Evolutionary conservation across 2,329 filamentous ascomycete genomes (phyloP).

Genomic region (Arthrobotrys entomopaga): DNA sequence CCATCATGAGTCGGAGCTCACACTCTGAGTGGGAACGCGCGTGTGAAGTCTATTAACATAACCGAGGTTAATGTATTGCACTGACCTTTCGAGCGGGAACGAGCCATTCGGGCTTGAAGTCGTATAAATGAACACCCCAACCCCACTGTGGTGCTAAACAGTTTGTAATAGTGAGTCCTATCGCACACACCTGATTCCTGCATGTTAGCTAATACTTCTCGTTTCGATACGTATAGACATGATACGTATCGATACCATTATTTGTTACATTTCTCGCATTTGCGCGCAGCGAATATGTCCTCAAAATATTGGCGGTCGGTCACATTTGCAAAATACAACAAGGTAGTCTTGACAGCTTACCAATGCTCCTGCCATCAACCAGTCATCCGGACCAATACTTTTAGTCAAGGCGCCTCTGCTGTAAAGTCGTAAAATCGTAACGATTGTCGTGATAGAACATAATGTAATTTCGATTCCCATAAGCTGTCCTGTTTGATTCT

Average conservation of each 20-base stretch:
- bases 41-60: conserved; percentile 9
- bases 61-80: conserved; percentile 39
- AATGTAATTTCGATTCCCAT: conserved; percentile 62
- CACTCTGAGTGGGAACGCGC: no score
- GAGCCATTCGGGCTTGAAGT: conserved; percentile 48
- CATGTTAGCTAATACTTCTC: conserved; percentile 15
- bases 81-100: conserved; percentile 52
- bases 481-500: conserved; percentile 62
- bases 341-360: conserved; percentile 59
- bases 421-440: conserved; percentile 62
- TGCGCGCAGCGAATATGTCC: no score
- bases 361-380: conserved; percentile 63
- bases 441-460: conserved; percentile 61
- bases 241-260: not conserved
- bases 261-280: not conserved
- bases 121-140: conserved; percentile 53
- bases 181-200: conserved; percentile 26
- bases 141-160: conserved; percentile 52
- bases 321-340: conserved; percentile 51
- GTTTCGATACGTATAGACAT: no score
- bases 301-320: no score
- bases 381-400: conserved; percentile 62
- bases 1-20: no score
- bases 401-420: conserved; percentile 61
- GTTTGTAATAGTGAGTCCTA: conserved; percentile 41